These are phyloP conservation scores for Porosira glacialis DNA, from an alignment of 352 stramenopile genomes.

Conservation along the genomic window DNA sequence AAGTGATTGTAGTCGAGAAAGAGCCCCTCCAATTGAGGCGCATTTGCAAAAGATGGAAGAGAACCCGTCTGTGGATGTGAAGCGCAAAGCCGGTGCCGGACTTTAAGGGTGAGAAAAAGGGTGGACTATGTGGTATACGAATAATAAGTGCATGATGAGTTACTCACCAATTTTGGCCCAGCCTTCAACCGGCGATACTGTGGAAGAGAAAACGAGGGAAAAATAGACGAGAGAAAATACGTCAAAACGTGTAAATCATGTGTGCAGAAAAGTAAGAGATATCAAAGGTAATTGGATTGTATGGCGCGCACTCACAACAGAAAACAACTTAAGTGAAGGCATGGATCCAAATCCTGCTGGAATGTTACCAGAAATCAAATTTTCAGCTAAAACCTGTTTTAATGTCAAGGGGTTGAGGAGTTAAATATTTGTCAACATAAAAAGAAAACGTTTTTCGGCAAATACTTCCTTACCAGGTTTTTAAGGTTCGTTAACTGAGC, in stretches of 20 bases:
- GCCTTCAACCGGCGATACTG: too few species aligned
- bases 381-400: slow-evolving; percentile 64
- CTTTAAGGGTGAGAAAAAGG: slow-evolving; percentile 20
- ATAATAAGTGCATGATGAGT: not conserved
- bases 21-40: slow-evolving; percentile 53
- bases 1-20: slow-evolving; percentile 67
- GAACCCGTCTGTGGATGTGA: slow-evolving; percentile 49
- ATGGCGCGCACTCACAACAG: slow-evolving; percentile 33
- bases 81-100: too few species aligned
- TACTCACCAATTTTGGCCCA: too few species aligned
- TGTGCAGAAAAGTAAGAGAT: too few species aligned
- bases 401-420: too few species aligned
- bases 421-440: too few species aligned
- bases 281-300: not conserved
- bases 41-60: slow-evolving; percentile 61
- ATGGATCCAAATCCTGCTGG: slow-evolving; percentile 47
- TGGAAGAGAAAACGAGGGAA: too few species aligned
- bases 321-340: slow-evolving; percentile 51
- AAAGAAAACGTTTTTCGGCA: too few species aligned
- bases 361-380: slow-evolving; percentile 53
- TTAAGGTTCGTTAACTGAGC: slow-evolving; percentile 49
- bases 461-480: too few species aligned
- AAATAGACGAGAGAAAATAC: too few species aligned
- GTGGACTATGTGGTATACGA: not conserved
- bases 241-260: too few species aligned